Conservation (phyloP, 2,329 filamentous ascomycete genomes). For the Sporothrix sp. region DNA sequence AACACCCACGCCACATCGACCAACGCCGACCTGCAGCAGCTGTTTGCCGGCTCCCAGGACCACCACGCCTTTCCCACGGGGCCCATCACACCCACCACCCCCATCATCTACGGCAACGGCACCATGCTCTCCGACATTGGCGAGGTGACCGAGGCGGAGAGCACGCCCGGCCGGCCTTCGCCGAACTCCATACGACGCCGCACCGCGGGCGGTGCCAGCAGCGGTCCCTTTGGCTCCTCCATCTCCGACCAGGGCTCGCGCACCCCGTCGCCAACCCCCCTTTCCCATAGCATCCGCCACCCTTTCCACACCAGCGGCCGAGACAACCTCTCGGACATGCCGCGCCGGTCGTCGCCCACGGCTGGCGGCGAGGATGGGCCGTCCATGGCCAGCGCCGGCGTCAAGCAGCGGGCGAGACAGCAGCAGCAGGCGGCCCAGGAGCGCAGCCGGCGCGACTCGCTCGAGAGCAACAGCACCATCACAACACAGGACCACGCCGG, state of each 20-base stretch:
- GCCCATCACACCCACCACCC: constrained; percentile 45
- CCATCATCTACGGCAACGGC: constrained; percentile 59
- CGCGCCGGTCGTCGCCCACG: constrained; percentile 35
- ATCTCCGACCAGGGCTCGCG: constrained; percentile 25
- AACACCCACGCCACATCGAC: constrained; percentile 30
- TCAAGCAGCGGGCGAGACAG: constrained; percentile 35
- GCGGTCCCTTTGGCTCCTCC: neutral
- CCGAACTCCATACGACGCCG: constrained; percentile 9
- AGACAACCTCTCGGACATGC: constrained; percentile 24
- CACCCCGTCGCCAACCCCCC: constrained; percentile 20
- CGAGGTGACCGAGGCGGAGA: constrained; percentile 45
- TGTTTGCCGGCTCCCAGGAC: constrained; percentile 31
- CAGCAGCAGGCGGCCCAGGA: constrained; percentile 23
- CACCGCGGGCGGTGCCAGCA: neutral
- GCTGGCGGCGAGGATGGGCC: constrained; percentile 28
- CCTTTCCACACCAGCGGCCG: constrained; percentile 18
- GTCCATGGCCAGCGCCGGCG: constrained; percentile 18
- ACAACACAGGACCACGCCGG: constrained; percentile 39
- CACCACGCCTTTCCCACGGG: constrained; percentile 32
- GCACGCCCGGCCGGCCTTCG: constrained; percentile 34
- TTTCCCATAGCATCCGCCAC: constrained; percentile 11
- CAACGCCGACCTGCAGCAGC: constrained; percentile 30
- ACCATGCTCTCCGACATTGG: constrained; percentile 60
- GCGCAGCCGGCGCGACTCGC: constrained; percentile 44
- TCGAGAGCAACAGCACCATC: constrained; percentile 53